phyloP scores from a whole-genome alignment of 139 green algal species.

The Chlamydomonas incerta region DNA sequence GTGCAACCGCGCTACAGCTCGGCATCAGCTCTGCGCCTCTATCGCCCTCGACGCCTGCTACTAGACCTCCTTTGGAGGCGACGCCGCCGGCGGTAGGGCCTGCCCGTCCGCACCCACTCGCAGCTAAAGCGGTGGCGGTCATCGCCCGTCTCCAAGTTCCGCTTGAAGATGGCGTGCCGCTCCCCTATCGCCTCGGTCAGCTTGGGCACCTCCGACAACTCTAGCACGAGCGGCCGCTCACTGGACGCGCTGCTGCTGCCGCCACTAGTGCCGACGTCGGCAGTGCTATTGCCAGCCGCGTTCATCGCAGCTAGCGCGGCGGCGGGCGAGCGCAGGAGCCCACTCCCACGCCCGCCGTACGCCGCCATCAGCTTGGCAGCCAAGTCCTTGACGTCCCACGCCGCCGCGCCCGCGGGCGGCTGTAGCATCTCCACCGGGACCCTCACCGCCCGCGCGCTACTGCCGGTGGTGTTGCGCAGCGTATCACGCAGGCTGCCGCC shows the following conservation, averaged over 20 bases:
- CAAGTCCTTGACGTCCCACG: constrained; percentile 16
- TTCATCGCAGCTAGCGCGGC: no score
- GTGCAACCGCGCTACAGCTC: no score
- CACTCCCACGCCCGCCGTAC: constrained; percentile 5
- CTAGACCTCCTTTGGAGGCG: no score
- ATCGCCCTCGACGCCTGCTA: no score
- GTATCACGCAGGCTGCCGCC: not conserved
- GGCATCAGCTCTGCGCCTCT: no score
- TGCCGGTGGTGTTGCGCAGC: not conserved
- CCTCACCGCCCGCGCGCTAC: not conserved
- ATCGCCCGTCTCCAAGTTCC: not conserved
- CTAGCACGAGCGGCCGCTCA: not conserved
- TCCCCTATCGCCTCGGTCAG: not conserved
- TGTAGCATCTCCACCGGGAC: not conserved
- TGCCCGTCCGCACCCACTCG: constrained; percentile 19
- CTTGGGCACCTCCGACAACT: constrained; percentile 1
- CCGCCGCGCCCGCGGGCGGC: not conserved
- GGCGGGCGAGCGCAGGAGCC: not conserved
- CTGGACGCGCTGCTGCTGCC: not conserved
- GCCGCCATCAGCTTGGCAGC: not conserved
- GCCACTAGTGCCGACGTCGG: not conserved
- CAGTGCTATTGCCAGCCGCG: not conserved
- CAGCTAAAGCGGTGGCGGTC: not conserved
- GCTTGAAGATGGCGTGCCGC: not conserved
- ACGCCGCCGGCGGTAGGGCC: not conserved